A percentile compares a stretch with the other conserved stretches of the same genome.
phyloP scores from a whole-genome alignment of 768 basidiomycete species.

The Grammothele lineata region DNA sequence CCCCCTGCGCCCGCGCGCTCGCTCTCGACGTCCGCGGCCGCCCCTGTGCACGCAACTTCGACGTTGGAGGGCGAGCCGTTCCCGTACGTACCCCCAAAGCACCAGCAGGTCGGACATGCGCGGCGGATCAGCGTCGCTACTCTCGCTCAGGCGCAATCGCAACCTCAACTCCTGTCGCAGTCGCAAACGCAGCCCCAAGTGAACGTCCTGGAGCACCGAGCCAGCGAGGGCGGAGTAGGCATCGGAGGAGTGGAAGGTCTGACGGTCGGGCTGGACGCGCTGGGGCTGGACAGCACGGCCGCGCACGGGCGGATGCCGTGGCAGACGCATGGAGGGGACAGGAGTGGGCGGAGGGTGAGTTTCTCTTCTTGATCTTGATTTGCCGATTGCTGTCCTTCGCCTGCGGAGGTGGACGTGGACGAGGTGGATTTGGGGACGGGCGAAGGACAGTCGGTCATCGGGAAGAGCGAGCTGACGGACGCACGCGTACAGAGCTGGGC shows the following conservation, averaged over 20 bases:
- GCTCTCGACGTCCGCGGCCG: neutral
- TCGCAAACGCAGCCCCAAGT: too few species aligned
- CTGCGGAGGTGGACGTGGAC: too few species aligned
- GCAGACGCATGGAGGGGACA: conserved; percentile 18
- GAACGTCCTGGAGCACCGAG: conserved; percentile 29
- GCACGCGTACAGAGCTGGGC: conserved; percentile 2
- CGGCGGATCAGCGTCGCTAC: conserved; percentile 34
- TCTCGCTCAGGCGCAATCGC: neutral
- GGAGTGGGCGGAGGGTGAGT: conserved; percentile 15
- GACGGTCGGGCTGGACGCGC: too few species aligned
- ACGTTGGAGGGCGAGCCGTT: conserved; percentile 20
- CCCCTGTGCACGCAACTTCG: too few species aligned
- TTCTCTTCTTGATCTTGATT: too few species aligned
- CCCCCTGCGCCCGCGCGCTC: neutral
- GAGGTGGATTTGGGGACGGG: too few species aligned
- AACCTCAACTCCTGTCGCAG: too few species aligned
- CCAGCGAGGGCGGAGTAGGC: too few species aligned
- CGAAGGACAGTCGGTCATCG: neutral
- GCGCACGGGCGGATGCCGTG: conserved; percentile 10
- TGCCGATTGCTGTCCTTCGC: too few species aligned
- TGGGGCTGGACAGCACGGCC: conserved; percentile 13
- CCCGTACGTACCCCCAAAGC: conserved; percentile 30
- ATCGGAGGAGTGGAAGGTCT: too few species aligned
- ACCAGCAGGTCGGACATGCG: conserved; percentile 33
- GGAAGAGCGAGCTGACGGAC: conserved; percentile 9